phyloP scores from a whole-genome alignment of 345 rosid genomes.

The Populus nigra region DNA sequence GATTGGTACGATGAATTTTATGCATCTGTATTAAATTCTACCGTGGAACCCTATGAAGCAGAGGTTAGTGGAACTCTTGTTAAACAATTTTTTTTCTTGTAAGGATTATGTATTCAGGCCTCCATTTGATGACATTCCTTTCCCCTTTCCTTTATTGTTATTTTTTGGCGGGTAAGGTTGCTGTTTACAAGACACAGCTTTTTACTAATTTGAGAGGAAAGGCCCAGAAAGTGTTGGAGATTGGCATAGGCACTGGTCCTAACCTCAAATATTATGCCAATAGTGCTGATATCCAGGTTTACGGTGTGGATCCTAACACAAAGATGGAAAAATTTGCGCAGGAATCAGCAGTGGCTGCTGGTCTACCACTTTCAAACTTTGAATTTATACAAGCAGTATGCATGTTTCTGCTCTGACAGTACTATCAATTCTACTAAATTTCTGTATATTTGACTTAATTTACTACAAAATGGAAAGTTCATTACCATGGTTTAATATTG shows the following conservation, averaged over 20 bases:
- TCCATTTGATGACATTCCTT: neutral
- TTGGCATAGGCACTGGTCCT: constrained; percentile 88
- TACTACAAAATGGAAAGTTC: neutral
- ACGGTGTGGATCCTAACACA: constrained; percentile 71
- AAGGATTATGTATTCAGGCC: neutral
- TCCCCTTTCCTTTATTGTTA: neutral
- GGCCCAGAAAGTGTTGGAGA: constrained; percentile 64
- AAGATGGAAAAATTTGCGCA: constrained; percentile 73
- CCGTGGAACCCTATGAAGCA: constrained; percentile 58
- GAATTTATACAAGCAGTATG: constrained; percentile 68
- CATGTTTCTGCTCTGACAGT: neutral
- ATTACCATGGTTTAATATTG: neutral
- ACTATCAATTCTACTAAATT: neutral
- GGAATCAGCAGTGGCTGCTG: constrained; percentile 61
- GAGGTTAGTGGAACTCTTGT: constrained; percentile 41
- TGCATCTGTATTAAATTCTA: constrained; percentile 45
- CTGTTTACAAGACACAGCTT: constrained; percentile 54
- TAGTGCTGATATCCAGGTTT: constrained; percentile 44
- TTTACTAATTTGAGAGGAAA: constrained; percentile 58
- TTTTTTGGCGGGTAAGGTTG: constrained; percentile 42
- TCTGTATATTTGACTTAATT: neutral
- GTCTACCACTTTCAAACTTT: constrained; percentile 51
- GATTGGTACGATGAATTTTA: constrained; percentile 77
- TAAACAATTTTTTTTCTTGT: neutral
- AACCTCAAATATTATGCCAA: constrained; percentile 65